Conservation (phyloP, 345 rosid genomes). For the Moricandia arvensis region DNA sequence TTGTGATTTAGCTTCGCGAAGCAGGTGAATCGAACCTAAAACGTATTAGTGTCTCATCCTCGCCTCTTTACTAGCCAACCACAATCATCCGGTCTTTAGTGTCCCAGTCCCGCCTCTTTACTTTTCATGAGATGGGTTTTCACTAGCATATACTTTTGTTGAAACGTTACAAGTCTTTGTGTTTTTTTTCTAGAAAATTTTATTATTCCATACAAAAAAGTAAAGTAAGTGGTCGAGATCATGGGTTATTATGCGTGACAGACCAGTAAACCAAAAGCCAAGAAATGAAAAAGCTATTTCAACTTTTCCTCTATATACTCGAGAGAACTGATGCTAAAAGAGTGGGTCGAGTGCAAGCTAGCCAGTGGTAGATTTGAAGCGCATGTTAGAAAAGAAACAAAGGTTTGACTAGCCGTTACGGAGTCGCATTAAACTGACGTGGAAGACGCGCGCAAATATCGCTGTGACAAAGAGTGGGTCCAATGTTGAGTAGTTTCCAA, state of each 20-base stretch:
- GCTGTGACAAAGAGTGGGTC: slow-evolving; percentile 39
- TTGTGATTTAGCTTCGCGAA: too few species aligned
- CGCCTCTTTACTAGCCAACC: too few species aligned
- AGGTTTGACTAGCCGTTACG: slow-evolving; percentile 34
- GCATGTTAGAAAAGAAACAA: background rate
- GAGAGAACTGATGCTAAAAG: slow-evolving; percentile 18
- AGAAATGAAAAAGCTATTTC: slow-evolving; percentile 1
- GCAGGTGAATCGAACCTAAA: too few species aligned
- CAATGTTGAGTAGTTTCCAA: background rate
- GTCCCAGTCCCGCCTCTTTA: too few species aligned
- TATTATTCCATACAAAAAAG: slow-evolving; percentile 10
- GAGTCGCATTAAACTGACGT: slow-evolving; percentile 44
- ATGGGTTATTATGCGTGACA: slow-evolving; percentile 37
- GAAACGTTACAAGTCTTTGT: background rate
- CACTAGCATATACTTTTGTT: slow-evolving; percentile 8
- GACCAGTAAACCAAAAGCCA: slow-evolving; percentile 32
- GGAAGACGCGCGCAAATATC: slow-evolving; percentile 83
- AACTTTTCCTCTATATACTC: slow-evolving; percentile 30
- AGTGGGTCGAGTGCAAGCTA: slow-evolving; percentile 31
- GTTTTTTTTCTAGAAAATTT: background rate
- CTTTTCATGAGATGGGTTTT: too few species aligned
- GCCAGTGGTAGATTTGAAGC: background rate
- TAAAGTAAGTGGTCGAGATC: slow-evolving; percentile 19
- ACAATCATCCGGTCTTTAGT: too few species aligned
- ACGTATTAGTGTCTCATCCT: too few species aligned